Conservation (phyloP, 2,329 filamentous ascomycete species). For the Aspergillus texensis region DNA sequence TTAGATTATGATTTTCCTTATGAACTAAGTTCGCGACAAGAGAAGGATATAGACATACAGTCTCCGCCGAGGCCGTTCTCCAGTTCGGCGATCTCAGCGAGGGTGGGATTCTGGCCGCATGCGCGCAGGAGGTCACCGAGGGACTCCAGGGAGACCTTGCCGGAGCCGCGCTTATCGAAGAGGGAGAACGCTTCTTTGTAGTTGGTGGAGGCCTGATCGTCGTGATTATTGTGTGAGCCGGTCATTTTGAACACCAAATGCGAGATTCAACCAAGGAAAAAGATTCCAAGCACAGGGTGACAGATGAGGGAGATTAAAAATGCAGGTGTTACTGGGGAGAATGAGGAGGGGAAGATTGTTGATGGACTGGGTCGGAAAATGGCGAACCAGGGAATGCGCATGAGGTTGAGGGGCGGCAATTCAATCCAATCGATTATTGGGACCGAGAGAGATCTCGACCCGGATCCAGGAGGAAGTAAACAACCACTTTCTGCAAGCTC, state of each 20-base stretch:
- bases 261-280: constrained; percentile 4
- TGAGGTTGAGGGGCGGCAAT: constrained; percentile 2
- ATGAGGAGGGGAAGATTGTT: background rate
- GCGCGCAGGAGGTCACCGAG: constrained; percentile 93
- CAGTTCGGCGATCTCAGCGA: constrained; percentile 87
- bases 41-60: constrained; percentile 64
- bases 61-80: constrained; percentile 88
- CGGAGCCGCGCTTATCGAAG: constrained; percentile 98
- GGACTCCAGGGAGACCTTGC: constrained; percentile 81
- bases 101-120: constrained; percentile 96
- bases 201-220: constrained; percentile 76
- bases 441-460: background rate
- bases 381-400: constrained; percentile 18
- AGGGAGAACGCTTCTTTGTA: constrained; percentile 99
- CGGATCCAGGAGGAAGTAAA: background rate
- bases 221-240: constrained; percentile 24
- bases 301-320: constrained; percentile 6
- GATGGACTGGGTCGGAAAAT: constrained; percentile 11
- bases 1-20: background rate
- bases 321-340: constrained; percentile 4
- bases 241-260: constrained; percentile 29
- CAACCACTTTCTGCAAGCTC: background rate
- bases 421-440: constrained; percentile 1
- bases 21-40: background rate
- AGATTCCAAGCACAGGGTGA: background rate